Evolutionary conservation across 2,329 filamentous ascomycete species (phyloP), one percentile per base, ranked within the genome.

Genomic region (Magnaporthales sp.): DNA sequence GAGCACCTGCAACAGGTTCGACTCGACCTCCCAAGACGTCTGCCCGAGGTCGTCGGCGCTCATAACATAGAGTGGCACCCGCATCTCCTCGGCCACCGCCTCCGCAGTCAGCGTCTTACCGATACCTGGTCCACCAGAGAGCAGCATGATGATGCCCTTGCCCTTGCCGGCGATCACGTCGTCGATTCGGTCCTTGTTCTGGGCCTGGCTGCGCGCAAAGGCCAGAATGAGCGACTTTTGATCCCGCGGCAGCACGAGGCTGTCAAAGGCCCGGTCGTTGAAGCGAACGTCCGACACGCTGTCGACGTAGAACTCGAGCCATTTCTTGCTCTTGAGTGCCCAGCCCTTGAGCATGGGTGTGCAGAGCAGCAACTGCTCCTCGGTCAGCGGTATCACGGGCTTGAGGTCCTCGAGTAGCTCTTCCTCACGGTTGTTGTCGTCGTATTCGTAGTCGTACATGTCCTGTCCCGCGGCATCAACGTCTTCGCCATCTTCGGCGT

Each of bases 81-180:
- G 66, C 64, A 64, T 67, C 26, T 62, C 65, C 62, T 76, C 74
- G 5, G 78, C 77, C 0, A 79, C 70, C 0, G 72, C 73, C 46
- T 70, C 69, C 1, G 81, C 81, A 0, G 81, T 83, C 0, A 78
- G 76, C 0, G 81, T 83, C 74, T 83, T 83, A 4, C 81, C 81
- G 0, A 82, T 80, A 29, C 81, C 81, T 0, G 81, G 81, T 0
- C 79, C 76, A 29, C 81, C 81, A 67, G 83, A 80, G 0, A 83
- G 72, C 0, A 83, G 71, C 0, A 83, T 74, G 2, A 82, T 75
- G 0, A 83, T 71, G 5, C 81, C 80, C 1, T 76, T 74, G 0
- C 79, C 80, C 69, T 82, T 83, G 68, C 80, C 79, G 65, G 77
- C 75, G 62, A 82, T 79, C 8, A 83, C 68, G 69, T 82, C 80